Evolutionary conservation across 2,329 filamentous ascomycete genomes (phyloP), one percentile per base, ranked within the genome.

Genomic region (Geosmithia putterillii): DNA sequence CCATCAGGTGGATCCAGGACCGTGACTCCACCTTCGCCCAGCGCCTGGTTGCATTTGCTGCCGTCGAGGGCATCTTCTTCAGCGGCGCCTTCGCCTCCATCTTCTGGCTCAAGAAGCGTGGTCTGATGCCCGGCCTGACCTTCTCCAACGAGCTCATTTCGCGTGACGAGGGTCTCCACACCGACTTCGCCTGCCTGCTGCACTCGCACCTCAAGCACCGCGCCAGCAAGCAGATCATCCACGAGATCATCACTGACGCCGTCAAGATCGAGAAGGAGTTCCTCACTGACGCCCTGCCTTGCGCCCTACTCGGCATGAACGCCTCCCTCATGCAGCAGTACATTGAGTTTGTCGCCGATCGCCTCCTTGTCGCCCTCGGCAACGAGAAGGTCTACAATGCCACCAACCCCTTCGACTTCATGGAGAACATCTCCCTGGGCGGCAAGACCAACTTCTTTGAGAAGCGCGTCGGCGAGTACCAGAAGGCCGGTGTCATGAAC

Each of bases 361-460:
- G 92, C 55, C 83, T 98, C 32, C 79, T 98, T 32, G 73, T 96
- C 46, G 82, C 92, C 25, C 84, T 98, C 40, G 92, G 92, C 58
- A 95, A 95, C 67, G 77, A 85, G 56, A 96, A 95, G 76, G 74
- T 85, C 57, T 98, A 94, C 79, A 86, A 92, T 61, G 73, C 83
- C 21, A 78, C 82, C 63, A 98, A 98, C 72, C 92, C 92, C 62
- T 98, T 98, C 64, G 92, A 98, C 75, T 98, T 98, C 68, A 98
- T 98, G 92, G 92, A 98, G 77, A 95, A 95, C 70, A 98, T 98
- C 67, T 96, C 92, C 19, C 78, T 98, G 10, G 86, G 88, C 42
- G 92, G 92, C 67, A 98, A 98, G 85, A 98, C 92, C 64, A 98
- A 98, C 81, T 98, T 98, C 79, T 98, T 98, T 64, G 92, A 98